phyloP scores from a whole-genome alignment of 495 filamentous ascomycete genomes.

The Penicillium robsamsonii region DNA sequence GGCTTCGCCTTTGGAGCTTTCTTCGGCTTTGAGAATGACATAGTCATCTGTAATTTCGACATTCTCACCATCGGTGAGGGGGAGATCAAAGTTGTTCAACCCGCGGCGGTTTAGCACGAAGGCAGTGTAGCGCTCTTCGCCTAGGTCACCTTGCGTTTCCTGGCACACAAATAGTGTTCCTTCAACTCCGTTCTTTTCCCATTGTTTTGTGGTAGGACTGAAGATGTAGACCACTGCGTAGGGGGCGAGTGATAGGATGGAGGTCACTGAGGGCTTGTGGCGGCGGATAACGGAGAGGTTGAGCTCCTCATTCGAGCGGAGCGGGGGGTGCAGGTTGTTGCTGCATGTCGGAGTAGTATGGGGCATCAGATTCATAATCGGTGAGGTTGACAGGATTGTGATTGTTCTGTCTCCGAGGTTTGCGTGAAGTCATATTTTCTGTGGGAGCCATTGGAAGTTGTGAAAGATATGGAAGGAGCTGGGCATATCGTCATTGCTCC shows the following conservation, averaged over 20 bases:
- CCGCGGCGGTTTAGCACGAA: conserved; percentile 61
- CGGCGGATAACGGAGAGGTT: conserved; percentile 77
- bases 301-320: conserved; percentile 71
- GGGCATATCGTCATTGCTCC: conserved; percentile 12
- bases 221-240: conserved; percentile 81
- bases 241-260: conserved; percentile 71
- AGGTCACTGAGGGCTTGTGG: conserved; percentile 64
- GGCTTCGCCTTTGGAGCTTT: conserved; percentile 11
- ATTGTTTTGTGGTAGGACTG: conserved; percentile 54
- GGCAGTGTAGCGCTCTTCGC: conserved; percentile 55
- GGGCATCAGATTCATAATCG: conserved; percentile 66
- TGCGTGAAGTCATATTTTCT: conserved; percentile 35
- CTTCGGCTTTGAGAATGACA: conserved; percentile 54
- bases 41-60: conserved; percentile 61
- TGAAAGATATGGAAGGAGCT: conserved; percentile 4
- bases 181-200: conserved; percentile 77
- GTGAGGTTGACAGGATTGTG: conserved; percentile 41
- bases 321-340: conserved; percentile 41
- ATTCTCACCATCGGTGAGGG: conserved; percentile 50
- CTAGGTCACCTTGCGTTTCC: conserved; percentile 42
- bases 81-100: conserved; percentile 56
- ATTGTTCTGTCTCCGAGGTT: conserved; percentile 36
- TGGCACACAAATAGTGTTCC: conserved; percentile 81
- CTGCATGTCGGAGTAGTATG: conserved; percentile 43
- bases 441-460: not conserved